phyloP scores from a whole-genome alignment of 768 basidiomycete species.

The Pleurotus djamor region DNA sequence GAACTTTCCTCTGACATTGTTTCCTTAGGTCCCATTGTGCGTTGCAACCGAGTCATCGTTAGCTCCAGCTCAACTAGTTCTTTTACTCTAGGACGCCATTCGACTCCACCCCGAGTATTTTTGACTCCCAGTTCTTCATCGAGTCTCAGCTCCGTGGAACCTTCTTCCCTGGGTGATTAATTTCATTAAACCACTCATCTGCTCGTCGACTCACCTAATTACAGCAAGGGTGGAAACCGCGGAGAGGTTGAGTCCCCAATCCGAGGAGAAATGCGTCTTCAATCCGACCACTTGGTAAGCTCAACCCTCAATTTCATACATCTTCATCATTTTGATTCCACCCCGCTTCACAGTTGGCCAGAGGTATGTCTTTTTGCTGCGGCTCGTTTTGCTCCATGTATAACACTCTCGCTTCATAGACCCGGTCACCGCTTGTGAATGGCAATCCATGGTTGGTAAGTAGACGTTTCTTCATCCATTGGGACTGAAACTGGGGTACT shows the following conservation, averaged over 20 bases:
- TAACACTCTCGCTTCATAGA: conserved; percentile 18
- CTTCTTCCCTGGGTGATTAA: conserved; percentile 32
- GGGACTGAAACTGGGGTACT: not conserved
- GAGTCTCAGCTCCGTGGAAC: conserved; percentile 44
- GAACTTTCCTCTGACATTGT: not conserved
- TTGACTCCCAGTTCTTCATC: conserved; percentile 45
- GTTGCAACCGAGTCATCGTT: not conserved
- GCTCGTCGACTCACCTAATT: conserved; percentile 5
- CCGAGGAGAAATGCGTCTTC: conserved; percentile 38
- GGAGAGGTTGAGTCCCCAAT: conserved; percentile 25
- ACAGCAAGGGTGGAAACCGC: conserved; percentile 30
- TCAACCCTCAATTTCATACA: not conserved
- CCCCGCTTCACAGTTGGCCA: conserved; percentile 19
- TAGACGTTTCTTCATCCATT: not conserved
- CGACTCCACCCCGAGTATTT: conserved; percentile 40
- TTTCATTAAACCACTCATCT: not conserved
- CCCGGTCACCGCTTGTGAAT: conserved; percentile 41
- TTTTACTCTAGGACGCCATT: conserved; percentile 35
- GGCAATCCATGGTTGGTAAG: conserved; percentile 41
- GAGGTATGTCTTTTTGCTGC: conserved; percentile 12
- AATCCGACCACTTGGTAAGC: conserved; percentile 32
- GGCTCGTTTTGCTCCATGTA: not conserved
- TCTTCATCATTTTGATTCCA: not conserved
- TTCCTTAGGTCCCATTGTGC: not conserved
- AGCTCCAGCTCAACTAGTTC: not conserved